phyloP scores from a whole-genome alignment of 2,329 filamentous ascomycete species.

The Fusarium xyrophilum region DNA sequence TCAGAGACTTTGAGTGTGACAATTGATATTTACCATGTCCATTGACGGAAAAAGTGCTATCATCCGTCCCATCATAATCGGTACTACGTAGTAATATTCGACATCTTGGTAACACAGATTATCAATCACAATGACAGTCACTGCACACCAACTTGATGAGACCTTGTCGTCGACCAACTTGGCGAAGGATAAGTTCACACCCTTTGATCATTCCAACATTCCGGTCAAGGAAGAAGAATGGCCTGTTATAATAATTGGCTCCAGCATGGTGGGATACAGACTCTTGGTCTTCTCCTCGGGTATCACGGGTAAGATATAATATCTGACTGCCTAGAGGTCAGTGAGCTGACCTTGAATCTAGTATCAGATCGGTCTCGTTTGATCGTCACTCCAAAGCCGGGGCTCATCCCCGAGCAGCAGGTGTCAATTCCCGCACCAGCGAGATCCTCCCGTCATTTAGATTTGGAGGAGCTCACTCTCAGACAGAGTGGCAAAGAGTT shows the following conservation, averaged over 20 bases:
- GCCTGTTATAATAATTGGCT: neutral
- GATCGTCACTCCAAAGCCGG: neutral
- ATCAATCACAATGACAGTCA: neutral
- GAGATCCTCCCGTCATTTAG: neutral
- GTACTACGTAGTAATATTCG: accelerated
- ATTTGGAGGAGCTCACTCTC: neutral
- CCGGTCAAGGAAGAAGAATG: neutral
- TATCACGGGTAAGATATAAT: neutral
- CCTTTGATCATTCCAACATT: neutral
- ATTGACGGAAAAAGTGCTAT: accelerated
- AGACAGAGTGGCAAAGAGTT: neutral
- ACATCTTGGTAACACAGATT: accelerated
- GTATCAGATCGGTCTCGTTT: neutral
- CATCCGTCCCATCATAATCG: neutral
- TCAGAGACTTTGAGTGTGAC: accelerated
- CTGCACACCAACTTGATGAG: neutral
- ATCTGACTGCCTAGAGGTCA: accelerated
- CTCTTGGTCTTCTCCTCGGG: neutral
- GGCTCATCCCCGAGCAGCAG: neutral
- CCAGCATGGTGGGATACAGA: constrained; percentile 2
- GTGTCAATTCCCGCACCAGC: neutral
- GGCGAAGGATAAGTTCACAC: neutral
- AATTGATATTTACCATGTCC: too few species aligned
- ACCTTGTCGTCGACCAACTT: neutral
- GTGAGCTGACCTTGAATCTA: accelerated